Base-by-base conservation (phyloP, 192 early-diverging fungal species). In the Coemansia asiatica region DNA sequence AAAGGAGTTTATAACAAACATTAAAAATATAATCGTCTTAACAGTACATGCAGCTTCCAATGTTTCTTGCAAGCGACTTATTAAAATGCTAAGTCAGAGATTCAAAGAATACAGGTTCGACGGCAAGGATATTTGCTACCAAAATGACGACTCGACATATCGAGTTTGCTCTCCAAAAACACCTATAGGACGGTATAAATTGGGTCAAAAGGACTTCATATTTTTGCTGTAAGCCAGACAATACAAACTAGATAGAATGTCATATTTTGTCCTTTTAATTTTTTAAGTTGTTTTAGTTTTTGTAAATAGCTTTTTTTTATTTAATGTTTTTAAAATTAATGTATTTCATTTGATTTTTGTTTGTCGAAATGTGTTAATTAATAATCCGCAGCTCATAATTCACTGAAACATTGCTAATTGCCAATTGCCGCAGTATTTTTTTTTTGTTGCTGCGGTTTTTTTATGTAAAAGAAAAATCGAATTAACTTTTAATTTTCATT, bases 101-200 rank as follows among this genome's bases (percentile, higher is more conserved):
- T 53, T 7, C 50, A 19, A 22, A 19, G 22, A 23, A 19, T 53
- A 22, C 50, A 19, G 50, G 4, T 19, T 53, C 21, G 9, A 23
- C 50, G 50, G 50, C n/a, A 53, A 53, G 25, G 50, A 53, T 25
- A 25, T 53, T 19, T 53, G 50, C 50, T 53, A 25, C 50, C 22
- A 23, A 22, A 53, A 19, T 6, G 50, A 53, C 22, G 50, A 53
- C 22, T 9, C 19, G 19, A 22, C n/a, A 23, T 53, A 25, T 25
- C 16, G 50, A 9, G 50, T 53, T 2, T 53, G 50, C 22, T 53
- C 50, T 15, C 50, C 50, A 9, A 25, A 19, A 19, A 4, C 10
- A 23, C 16, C 50, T 22, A 53, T 53, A 22, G 12, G 21, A 10
- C 10, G 6, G 9, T 53, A 53, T 5, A 19, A 53, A 10, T 22